Conservation (phyloP, 1,139 yeast genomes). For the Geotrichum aggregatum region DNA sequence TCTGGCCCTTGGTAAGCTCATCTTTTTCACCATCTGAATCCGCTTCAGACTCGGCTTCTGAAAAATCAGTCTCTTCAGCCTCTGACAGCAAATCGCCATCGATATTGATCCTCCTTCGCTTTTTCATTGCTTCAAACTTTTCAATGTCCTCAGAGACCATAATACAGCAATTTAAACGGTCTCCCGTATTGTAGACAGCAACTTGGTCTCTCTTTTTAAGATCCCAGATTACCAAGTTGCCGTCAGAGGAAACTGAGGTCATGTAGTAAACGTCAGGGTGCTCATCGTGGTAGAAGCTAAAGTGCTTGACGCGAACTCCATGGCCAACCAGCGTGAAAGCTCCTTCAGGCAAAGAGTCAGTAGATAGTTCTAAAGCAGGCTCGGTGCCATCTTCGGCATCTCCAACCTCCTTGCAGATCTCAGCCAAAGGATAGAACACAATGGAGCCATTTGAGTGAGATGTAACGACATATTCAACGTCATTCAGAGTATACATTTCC, state of each 20-base stretch:
- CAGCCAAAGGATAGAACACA: slow-evolving; percentile 47
- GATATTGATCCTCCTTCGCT: slow-evolving; percentile 41
- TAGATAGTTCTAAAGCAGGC: slow-evolving; percentile 35
- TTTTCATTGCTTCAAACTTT: slow-evolving; percentile 65
- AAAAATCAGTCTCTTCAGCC: slow-evolving; percentile 56
- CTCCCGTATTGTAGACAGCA: slow-evolving; percentile 91
- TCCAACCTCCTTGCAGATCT: slow-evolving; percentile 30
- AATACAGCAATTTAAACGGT: slow-evolving; percentile 81
- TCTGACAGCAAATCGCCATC: slow-evolving; percentile 42
- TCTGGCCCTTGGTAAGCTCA: slow-evolving; percentile 29
- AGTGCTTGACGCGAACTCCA: slow-evolving; percentile 76
- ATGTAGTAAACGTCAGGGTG: slow-evolving; percentile 45
- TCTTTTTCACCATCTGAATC: slow-evolving; percentile 44
- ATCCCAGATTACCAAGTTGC: slow-evolving; percentile 89
- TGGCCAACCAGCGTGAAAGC: slow-evolving; percentile 67
- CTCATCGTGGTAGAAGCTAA: slow-evolving; percentile 50
- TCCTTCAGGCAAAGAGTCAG: slow-evolving; percentile 22
- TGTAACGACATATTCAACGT: slow-evolving; percentile 54
- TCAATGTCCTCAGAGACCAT: slow-evolving; percentile 78
- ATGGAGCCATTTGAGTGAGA: slow-evolving; percentile 76
- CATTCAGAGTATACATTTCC: slow-evolving; percentile 43
- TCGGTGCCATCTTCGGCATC: slow-evolving; percentile 34
- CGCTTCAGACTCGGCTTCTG: slow-evolving; percentile 41
- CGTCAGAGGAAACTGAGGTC: slow-evolving; percentile 87
- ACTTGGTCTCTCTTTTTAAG: slow-evolving; percentile 65